Evolutionary conservation across 805 yeast species (phyloP), one percentile per base, ranked within the genome.

Genomic region (Ogataea populi-albae): DNA sequence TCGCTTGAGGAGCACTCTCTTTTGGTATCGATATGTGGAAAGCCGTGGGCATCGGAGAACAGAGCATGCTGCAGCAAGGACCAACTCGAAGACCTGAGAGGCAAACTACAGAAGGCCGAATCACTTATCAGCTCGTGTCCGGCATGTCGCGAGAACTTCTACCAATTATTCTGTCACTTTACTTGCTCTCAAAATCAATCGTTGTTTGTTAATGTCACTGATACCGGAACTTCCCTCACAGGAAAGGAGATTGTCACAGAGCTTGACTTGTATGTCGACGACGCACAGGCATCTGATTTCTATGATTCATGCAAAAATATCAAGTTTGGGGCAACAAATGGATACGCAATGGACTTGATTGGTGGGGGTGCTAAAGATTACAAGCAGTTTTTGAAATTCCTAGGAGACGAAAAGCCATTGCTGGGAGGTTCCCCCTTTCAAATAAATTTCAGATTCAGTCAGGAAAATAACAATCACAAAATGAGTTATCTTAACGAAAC

Each of bases 401-500:
- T 93, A 34, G 98, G 98, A 9, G 98, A 91, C 56, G 94, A 87
- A 49, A 89, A 91, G 58, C 98, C 98, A 0, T 47, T 86, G 50
- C 66, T 91, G 4, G 97, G 98, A 1, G 98, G 98, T 0, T 86
- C 96, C 0, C 97, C 97, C 0, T 87, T 91, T 57, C 98, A 91
- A 57, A 89, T 91, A 43, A 82, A 88, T 55, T 88, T 78, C 58
- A 62, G 66, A 3, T 86, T 77, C 64, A 31, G 57, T 8, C 40
- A 42, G 4, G 38, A 41, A 8, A 34, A 31, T 2, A 37, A 35
- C 4, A 38, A 41, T 10, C 32, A 30, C 3, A 37, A 37, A 3
- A 52, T 73, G 46, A 53, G 50, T 25, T 52, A 67, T 10, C 38
- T 59, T 8, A 50, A 55, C 29, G 49, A 50, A 0, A 36, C 53